phyloP scores from a whole-genome alignment of 2,329 filamentous ascomycete genomes.

The Neoascochyta sp. region DNA sequence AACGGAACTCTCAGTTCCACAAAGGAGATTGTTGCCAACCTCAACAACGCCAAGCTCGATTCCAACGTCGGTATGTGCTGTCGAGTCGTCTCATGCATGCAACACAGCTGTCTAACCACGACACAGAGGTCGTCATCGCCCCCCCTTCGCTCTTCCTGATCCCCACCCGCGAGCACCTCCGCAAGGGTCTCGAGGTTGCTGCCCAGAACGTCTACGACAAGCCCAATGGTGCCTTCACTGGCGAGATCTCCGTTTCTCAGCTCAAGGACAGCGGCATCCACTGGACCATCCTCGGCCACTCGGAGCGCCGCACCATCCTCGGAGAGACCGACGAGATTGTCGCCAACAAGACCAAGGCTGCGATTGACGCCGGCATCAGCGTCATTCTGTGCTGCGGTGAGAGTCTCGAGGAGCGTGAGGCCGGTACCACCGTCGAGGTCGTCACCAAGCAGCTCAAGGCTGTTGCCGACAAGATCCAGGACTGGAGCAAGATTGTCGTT shows the following conservation, averaged over 20 bases:
- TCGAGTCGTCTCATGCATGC: background rate
- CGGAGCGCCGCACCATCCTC: conserved; percentile 86
- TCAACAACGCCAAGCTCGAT: conserved; percentile 83
- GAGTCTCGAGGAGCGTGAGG: conserved; percentile 88
- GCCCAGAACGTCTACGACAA: conserved; percentile 98
- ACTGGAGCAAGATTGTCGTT: conserved; percentile 93
- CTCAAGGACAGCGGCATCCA: conserved; percentile 82
- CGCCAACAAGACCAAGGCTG: conserved; percentile 90
- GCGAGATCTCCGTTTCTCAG: conserved; percentile 90
- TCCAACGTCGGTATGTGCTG: conserved; percentile 66
- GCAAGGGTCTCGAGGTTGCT: conserved; percentile 74
- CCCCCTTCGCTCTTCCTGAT: conserved; percentile 89
- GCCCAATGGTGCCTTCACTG: conserved; percentile 94
- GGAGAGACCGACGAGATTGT: conserved; percentile 79
- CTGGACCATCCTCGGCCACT: conserved; percentile 93
- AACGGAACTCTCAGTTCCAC: conserved; percentile 90
- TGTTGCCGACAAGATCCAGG: conserved; percentile 70
- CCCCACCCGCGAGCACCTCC: conserved; percentile 74
- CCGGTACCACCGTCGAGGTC: conserved; percentile 77
- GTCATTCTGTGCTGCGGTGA: conserved; percentile 99
- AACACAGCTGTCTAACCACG: conserved; percentile 5
- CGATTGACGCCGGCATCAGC: conserved; percentile 77
- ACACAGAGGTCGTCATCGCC: conserved; percentile 87
- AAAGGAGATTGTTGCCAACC: conserved; percentile 82
- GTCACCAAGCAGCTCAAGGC: conserved; percentile 82